These are phyloP conservation scores for Petunia hybrid DNA, from an alignment of 305 asterid genomes.

Conservation along the genomic window DNA sequence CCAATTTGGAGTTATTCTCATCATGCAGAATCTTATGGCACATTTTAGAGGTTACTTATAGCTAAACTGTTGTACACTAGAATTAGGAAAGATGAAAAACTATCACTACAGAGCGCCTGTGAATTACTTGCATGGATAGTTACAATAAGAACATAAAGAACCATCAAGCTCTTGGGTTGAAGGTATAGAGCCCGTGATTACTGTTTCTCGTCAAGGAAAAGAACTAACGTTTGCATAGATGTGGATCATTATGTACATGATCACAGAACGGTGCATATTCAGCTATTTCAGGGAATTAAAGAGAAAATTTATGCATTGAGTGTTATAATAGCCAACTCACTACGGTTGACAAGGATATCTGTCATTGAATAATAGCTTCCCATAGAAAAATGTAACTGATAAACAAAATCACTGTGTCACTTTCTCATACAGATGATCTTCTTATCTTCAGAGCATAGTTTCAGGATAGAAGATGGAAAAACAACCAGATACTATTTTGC, in stretches of 20 bases:
- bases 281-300: conserved; percentile 4
- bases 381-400: neutral
- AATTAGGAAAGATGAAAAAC: neutral
- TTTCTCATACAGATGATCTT: conserved; percentile 2
- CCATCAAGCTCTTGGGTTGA: neutral
- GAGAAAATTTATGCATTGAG: neutral
- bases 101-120: neutral
- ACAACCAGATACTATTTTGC: neutral
- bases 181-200: conserved; percentile 15
- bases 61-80: neutral
- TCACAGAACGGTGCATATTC: conserved; percentile 13
- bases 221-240: neutral
- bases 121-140: neutral
- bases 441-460: neutral
- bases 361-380: neutral
- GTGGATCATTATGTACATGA: conserved; percentile 12
- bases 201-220: conserved; percentile 2
- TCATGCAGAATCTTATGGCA: neutral
- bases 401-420: neutral
- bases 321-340: neutral
- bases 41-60: conserved; percentile 20
- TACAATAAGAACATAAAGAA: neutral
- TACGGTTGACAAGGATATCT: conserved; percentile 8
- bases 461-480: neutral
- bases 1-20: neutral